Base-by-base conservation (phyloP, 2,329 filamentous ascomycete species). In the Helotiales sp. region DNA sequence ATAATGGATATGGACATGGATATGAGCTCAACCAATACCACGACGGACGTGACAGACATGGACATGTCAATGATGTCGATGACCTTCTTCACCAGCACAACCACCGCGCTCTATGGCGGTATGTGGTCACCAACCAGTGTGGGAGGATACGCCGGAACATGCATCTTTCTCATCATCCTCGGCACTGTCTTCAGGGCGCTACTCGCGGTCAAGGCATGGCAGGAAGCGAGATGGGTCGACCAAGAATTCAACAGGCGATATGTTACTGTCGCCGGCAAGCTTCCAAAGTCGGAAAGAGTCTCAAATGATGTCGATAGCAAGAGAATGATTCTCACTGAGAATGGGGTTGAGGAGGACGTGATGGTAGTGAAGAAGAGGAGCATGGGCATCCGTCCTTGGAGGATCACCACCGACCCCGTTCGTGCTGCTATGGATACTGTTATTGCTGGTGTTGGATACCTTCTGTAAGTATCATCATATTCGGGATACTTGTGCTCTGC, bases 131-230 rank as follows among this genome's bases (percentile, higher is more conserved):
- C 93, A 5, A 75, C 71, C 27, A 86, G 77, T 33, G 77, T 81
- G 5, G 91, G 88, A 66, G 77, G 81, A 59, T 98, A 97, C 74
- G 91, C 91, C 1, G 93, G 86, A 55, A 96, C 91, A 27, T 96
- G 93, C 78, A 90, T 97, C 72, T 97, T 97, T 76, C 82, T 97
- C 58, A 86, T 96, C 71, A 66, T 89, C 44, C 85, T 98, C 52
- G 87, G 86, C 59, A 78, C 87, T 60, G 69, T 88, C 56, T 86
- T 88, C 69, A 89, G 93, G 52, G 75, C 79, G 19, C 78, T 96
- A 15, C 76, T 93, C 51, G 92, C 92, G 2, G 78, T 83, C 67
- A 91, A 91, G 71, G 84, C 76, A 75, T 85, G 77, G 73, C 81
- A 76, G 72, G 83, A 82, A 73, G 70, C 77, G 64, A 76, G 78